phyloP scores from a whole-genome alignment of 768 basidiomycete species.

The Royoungia palumana region DNA sequence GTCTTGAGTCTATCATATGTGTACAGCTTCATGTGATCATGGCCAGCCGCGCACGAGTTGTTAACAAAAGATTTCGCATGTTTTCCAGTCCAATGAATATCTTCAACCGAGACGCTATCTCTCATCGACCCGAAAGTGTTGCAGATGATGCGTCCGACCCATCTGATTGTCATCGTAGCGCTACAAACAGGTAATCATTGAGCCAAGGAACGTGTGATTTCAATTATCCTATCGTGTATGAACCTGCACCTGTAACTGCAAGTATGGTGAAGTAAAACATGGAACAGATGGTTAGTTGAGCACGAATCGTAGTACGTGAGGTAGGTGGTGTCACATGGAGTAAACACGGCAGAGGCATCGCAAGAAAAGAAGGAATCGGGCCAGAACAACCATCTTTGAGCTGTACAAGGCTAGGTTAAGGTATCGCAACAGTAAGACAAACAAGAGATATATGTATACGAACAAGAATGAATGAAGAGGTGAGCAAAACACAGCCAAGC shows the following conservation, averaged over 20 bases:
- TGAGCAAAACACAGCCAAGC: background rate
- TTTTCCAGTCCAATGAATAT: too few species aligned
- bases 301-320: background rate
- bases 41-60: too few species aligned
- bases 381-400: constrained; percentile 10
- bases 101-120: too few species aligned
- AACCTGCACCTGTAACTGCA: background rate
- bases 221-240: constrained; percentile 7
- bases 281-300: constrained; percentile 8
- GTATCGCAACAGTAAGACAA: constrained; percentile 12
- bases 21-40: too few species aligned
- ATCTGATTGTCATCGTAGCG: too few species aligned
- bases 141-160: too few species aligned
- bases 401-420: constrained; percentile 7
- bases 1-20: too few species aligned
- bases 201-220: constrained; percentile 13
- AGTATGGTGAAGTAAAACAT: background rate
- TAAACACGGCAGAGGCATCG: constrained; percentile 1
- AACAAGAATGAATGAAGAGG: constrained; percentile 8
- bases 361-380: background rate
- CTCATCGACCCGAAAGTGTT: too few species aligned
- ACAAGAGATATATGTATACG: background rate
- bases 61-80: too few species aligned
- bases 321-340: constrained; percentile 10
- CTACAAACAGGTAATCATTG: background rate